Conservation (phyloP, 208 protist genomes). For the Trypanosoma congolense region DNA sequence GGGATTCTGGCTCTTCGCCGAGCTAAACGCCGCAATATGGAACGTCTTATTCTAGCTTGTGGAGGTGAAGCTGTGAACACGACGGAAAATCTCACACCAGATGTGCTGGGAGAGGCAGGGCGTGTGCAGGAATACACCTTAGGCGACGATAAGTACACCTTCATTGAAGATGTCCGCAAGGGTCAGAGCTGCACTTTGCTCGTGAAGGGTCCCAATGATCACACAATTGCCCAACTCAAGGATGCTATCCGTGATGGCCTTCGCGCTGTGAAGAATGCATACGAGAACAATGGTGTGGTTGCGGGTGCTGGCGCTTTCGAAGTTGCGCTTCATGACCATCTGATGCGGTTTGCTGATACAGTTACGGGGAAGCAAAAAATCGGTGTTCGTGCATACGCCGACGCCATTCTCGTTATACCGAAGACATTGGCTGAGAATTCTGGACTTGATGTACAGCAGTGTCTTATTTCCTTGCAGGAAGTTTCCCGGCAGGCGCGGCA, state of each 20-base stretch:
- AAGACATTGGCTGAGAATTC: conserved; percentile 98
- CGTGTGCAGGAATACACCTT: conserved; percentile 97
- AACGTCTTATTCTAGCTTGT: conserved; percentile 96
- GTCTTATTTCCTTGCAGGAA: conserved; percentile 95
- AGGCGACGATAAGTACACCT: conserved; percentile 99
- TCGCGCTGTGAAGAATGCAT: conserved; percentile 98
- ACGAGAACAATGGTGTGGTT: conserved; percentile 93
- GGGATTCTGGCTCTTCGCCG: conserved; percentile 98
- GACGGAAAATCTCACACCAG: conserved; percentile 94
- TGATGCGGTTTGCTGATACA: conserved; percentile 89
- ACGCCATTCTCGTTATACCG: conserved; percentile 98
- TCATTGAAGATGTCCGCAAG: conserved; percentile 97
- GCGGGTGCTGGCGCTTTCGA: conserved; percentile 99
- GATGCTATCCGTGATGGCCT: conserved; percentile 99
- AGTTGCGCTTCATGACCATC: conserved; percentile 89
- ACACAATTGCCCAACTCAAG: conserved; percentile 99
- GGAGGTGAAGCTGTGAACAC: conserved; percentile 98
- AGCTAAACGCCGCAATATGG: conserved; percentile 99
- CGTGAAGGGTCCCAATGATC: conserved; percentile 98
- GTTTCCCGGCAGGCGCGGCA: conserved; percentile 59
- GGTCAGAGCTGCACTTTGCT: conserved; percentile 98
- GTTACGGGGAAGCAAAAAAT: conserved; percentile 92
- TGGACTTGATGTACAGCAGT: conserved; percentile 97
- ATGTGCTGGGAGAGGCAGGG: conserved; percentile 95
- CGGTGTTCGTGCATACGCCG: conserved; percentile 98